Evolutionary conservation across 768 basidiomycete species (phyloP), one percentile per base, ranked within the genome.

Genomic region (Thelephora aurantiotincta): DNA sequence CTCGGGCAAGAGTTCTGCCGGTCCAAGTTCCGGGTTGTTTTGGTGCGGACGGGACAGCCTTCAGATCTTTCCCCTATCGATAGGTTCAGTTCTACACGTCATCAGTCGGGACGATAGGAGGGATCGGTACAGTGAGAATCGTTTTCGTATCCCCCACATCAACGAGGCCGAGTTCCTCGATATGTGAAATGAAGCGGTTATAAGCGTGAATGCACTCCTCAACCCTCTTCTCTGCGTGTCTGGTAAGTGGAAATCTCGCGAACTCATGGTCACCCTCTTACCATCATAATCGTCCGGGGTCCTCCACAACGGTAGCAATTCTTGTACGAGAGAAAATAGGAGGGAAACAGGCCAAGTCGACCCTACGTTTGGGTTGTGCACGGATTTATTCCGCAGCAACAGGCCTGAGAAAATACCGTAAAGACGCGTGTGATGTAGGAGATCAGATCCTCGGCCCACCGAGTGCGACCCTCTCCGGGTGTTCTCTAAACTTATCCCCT

Each of bases 291-390:
- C 48, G 50, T 73, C 69, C 6, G 62, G 49, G 11, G 57, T 48
- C 51, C 74, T 61, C 58, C 78, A 86, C 5, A 68, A 59, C 6
- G 70, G 71, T 0, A 75, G 68, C 11, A 91, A 63, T 52, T 92
- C 84, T 56, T 77, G 76, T 5, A 86, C 68, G 36, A 90, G 63
- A 1, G 89, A 77, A 59, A 91, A 91, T 7, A 90, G 58, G 34
- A 87, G 53, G 7, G 86, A 81, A 3, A 69, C 72, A 18, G 77
- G 66, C 88, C 86, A 93, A 43, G 78, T 71, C 11, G 74, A 70
- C 13, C 77, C 85, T 5, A 73, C 73, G 26, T 63, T 58, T 1
- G 71, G 62, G 57, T 80, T 78, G 54, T 90, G 86, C 11, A 91
- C 70, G 33, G 57, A 55, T 60, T 71, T 75, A 7, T 86, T 67